Evolutionary conservation across 257 asterid species (phyloP).

Genomic region (Thymus mandschuricus): DNA sequence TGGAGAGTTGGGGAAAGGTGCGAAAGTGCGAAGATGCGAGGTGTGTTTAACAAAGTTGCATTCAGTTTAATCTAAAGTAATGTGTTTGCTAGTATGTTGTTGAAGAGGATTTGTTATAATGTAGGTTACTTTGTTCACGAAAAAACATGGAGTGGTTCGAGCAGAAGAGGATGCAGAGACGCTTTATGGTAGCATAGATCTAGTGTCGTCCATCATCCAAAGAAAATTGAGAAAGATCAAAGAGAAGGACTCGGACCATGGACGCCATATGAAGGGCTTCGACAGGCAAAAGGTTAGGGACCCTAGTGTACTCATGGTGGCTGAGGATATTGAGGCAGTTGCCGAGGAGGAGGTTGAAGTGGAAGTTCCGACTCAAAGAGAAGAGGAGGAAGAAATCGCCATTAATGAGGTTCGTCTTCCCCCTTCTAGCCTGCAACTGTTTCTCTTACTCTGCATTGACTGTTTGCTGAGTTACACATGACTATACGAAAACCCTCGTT

Average conservation of each 20-base stretch:
- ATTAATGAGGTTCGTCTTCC: slow-evolving; percentile 59
- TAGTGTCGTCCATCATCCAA: slow-evolving; percentile 78
- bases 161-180: slow-evolving; percentile 90
- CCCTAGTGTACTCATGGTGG: slow-evolving; percentile 36
- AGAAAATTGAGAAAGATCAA: slow-evolving; percentile 92
- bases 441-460: neutral
- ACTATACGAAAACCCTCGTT: neutral
- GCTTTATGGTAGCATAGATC: slow-evolving; percentile 73
- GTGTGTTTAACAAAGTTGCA: slow-evolving; percentile 34
- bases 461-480: neutral
- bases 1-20: slow-evolving; percentile 93
- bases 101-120: slow-evolving; percentile 4
- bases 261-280: slow-evolving; percentile 91
- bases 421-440: neutral
- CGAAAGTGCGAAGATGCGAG: slow-evolving; percentile 85
- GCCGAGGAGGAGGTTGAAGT: slow-evolving; percentile 41
- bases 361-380: slow-evolving; percentile 42
- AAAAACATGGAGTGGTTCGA: slow-evolving; percentile 87
- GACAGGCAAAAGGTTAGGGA: slow-evolving; percentile 72
- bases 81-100: neutral
- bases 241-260: slow-evolving; percentile 94
- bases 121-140: slow-evolving; percentile 90
- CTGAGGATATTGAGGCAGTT: slow-evolving; percentile 45
- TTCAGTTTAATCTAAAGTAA: neutral
- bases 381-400: slow-evolving; percentile 39